A percentile compares a stretch with the other conserved stretches of the same genome.
Conservation (phyloP, 2,329 filamentous ascomycete species). For the Mariannaea sp. region DNA sequence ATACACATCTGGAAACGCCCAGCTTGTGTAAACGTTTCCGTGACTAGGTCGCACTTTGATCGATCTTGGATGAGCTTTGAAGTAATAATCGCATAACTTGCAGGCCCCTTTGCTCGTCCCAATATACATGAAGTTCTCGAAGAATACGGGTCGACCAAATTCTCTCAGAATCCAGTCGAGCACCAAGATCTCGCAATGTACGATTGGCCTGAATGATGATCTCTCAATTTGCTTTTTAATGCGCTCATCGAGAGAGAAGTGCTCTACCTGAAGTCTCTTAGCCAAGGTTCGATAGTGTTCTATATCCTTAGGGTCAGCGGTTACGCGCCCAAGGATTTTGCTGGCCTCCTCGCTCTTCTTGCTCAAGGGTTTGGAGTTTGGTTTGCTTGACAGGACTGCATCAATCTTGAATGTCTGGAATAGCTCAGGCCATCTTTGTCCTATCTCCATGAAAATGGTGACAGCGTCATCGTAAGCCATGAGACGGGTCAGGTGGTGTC, state of each 20-base stretch:
- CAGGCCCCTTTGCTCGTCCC: constrained; percentile 49
- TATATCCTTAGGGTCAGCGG: background rate
- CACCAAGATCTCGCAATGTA: constrained; percentile 40
- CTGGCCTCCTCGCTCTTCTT: constrained; percentile 25
- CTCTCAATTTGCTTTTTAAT: constrained; percentile 28
- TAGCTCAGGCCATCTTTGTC: constrained; percentile 36
- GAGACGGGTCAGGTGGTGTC: constrained; percentile 37
- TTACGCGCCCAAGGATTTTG: constrained; percentile 34
- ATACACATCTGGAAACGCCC: constrained; percentile 44
- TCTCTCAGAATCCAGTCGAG: constrained; percentile 32
- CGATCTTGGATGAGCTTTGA: constrained; percentile 33
- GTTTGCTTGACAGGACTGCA: constrained; percentile 34
- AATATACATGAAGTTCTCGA: constrained; percentile 43
- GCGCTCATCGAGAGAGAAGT: constrained; percentile 28
- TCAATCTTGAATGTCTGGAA: constrained; percentile 41
- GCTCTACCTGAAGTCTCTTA: constrained; percentile 29
- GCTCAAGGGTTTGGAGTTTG: constrained; percentile 21
- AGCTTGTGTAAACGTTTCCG: constrained; percentile 46
- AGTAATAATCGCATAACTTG: constrained; percentile 46
- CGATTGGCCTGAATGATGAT: constrained; percentile 31
- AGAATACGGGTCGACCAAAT: constrained; percentile 33
- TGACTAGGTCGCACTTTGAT: constrained; percentile 41
- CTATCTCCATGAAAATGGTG: constrained; percentile 26
- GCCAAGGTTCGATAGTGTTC: constrained; percentile 20
- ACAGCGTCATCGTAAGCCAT: constrained; percentile 30